Percentiles rank a stretch among this genome's conserved stretches.
Conservation (phyloP, 1,139 yeast genomes). For the Kluyveromyces sp. region DNA sequence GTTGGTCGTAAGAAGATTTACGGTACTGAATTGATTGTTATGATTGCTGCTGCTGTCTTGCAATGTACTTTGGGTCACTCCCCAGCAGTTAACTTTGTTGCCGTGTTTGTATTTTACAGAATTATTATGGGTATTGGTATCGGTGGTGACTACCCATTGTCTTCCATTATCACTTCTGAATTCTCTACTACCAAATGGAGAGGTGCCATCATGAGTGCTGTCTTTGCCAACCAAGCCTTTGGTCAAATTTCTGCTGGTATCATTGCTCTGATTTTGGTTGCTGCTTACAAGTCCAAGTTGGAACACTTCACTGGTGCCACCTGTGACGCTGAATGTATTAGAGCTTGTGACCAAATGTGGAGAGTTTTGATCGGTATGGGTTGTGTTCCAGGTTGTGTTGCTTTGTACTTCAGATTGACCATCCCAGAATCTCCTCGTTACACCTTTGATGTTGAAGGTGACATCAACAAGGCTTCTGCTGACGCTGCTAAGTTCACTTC, state of each 20-base stretch:
- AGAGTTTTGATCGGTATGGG: slow-evolving; percentile 83
- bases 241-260: slow-evolving; percentile 86
- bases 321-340: slow-evolving; percentile 58
- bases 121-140: slow-evolving; percentile 92
- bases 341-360: slow-evolving; percentile 91
- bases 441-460: slow-evolving; percentile 62
- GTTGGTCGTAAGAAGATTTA: slow-evolving; percentile 83
- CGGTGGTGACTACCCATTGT: slow-evolving; percentile 98
- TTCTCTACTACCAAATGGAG: slow-evolving; percentile 89
- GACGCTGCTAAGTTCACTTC: slow-evolving; percentile 40
- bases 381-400: slow-evolving; percentile 77
- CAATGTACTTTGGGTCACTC: slow-evolving; percentile 67
- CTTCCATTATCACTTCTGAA: slow-evolving; percentile 86
- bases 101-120: slow-evolving; percentile 68
- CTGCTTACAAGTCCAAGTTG: slow-evolving; percentile 59
- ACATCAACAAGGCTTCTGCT: slow-evolving; percentile 58
- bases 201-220: slow-evolving; percentile 94
- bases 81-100: slow-evolving; percentile 63
- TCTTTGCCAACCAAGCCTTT: slow-evolving; percentile 87
- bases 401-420: slow-evolving; percentile 82
- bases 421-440: slow-evolving; percentile 93
- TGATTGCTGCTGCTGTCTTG: slow-evolving; percentile 71
- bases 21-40: slow-evolving; percentile 79
- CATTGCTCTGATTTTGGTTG: slow-evolving; percentile 63
- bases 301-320: slow-evolving; percentile 43